Percentiles rank a stretch among this genome's conserved stretches.
phyloP scores from a whole-genome alignment of 768 basidiomycete genomes.

The Omphalotus guepiniiformis region DNA sequence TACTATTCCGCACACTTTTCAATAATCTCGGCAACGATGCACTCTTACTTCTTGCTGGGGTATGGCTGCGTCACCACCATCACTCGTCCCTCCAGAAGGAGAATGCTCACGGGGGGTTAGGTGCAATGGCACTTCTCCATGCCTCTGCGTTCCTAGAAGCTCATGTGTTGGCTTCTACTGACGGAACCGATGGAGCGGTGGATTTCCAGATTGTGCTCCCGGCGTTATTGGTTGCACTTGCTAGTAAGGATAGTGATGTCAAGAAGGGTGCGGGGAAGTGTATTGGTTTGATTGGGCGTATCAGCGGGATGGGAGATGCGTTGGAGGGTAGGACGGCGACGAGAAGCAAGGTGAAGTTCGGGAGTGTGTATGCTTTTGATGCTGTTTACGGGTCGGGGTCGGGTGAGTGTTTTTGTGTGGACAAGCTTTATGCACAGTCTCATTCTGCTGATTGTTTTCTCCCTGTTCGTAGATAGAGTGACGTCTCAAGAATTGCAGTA shows the following conservation, averaged over 20 bases:
- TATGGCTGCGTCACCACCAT: constrained; percentile 41
- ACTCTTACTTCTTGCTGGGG: constrained; percentile 74
- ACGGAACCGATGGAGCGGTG: constrained; percentile 42
- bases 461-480: constrained; percentile 10
- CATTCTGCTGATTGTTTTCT: neutral
- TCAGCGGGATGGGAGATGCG: neutral
- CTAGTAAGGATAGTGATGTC: constrained; percentile 36
- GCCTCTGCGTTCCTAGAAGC: constrained; percentile 79
- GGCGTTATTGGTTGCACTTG: constrained; percentile 58
- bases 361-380: constrained; percentile 68
- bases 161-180: constrained; percentile 57
- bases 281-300: constrained; percentile 40
- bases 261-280: constrained; percentile 54
- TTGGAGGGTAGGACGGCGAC: constrained; percentile 28
- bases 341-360: constrained; percentile 39
- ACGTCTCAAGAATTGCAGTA: constrained; percentile 66
- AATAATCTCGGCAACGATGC: constrained; percentile 63
- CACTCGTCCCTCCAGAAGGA: constrained; percentile 17
- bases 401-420: constrained; percentile 14
- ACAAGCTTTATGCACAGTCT: too few species aligned
- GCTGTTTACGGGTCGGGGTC: constrained; percentile 65
- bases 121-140: constrained; percentile 64
- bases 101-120: constrained; percentile 28
- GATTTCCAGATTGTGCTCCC: constrained; percentile 85
- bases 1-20: constrained; percentile 42